Conservation (phyloP, 495 filamentous ascomycete species). For the Trichoderma reesei region DNA sequence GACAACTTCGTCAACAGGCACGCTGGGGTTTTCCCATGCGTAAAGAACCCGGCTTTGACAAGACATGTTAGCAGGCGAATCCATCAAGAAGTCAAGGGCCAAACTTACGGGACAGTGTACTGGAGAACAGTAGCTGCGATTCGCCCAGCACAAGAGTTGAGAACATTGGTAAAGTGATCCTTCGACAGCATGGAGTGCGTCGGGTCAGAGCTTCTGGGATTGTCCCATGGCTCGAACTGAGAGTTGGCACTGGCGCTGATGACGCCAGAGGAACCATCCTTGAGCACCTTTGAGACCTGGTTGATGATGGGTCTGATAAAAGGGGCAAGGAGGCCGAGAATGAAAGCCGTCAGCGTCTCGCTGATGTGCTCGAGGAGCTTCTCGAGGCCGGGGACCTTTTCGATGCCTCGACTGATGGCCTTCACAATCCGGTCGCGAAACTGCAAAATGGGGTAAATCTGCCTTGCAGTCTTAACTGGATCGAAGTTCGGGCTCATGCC, state of each 20-base stretch:
- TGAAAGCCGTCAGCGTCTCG: constrained; percentile 81
- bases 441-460: constrained; percentile 89
- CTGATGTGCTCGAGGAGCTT: constrained; percentile 79
- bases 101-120: constrained; percentile 63
- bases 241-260: constrained; percentile 71
- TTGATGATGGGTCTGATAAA: constrained; percentile 87
- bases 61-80: neutral
- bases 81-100: neutral
- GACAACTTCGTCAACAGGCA: constrained; percentile 69
- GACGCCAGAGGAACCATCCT: constrained; percentile 70
- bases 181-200: constrained; percentile 93
- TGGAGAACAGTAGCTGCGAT: constrained; percentile 69
- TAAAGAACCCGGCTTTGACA: constrained; percentile 57
- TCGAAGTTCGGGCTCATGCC: constrained; percentile 71
- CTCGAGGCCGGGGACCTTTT: constrained; percentile 87
- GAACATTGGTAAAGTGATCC: constrained; percentile 89
- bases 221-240: constrained; percentile 86
- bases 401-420: constrained; percentile 68
- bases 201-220: constrained; percentile 76
- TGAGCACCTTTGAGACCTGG: constrained; percentile 69
- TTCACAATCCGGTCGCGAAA: constrained; percentile 92
- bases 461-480: constrained; percentile 64
- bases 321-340: constrained; percentile 80
- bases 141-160: constrained; percentile 80
- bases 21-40: constrained; percentile 78